Base-by-base conservation (phyloP, 179 eudicot genomes). In the Nepenthes alata region DNA sequence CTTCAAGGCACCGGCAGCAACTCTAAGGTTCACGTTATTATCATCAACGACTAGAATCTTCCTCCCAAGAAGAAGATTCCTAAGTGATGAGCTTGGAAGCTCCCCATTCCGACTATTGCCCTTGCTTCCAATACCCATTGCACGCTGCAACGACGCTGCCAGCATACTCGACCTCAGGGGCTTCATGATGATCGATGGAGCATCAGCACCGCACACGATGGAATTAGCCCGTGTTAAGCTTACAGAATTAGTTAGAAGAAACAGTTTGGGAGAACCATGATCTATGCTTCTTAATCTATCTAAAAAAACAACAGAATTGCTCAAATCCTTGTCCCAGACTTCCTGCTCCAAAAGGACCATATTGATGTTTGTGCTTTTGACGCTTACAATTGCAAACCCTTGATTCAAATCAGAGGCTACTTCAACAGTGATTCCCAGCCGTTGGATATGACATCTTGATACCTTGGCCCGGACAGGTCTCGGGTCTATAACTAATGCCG, bases 21-120 rank as follows among this genome's bases (percentile, higher is more conserved):
- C 97, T 58, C 74, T 81, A 44, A 79, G 95, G 62, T 89, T 89
- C 15, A 85, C 84, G 49, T 25, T 59, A 68, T 89, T 87, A 65
- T 89, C 97, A 78, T 89, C 97, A 13, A 89, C 89, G 16, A 89
- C 95, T 48, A 89, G 81, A 56, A 89, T 80, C 64, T 73, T 87
- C 61, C 86, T 82, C 16, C 89, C 91, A 38, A 54, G 72, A 35
- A 89, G 89, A 48, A 89, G 81, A 64, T 58, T 79, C 64, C 67
- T 72, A 12, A 84, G 80, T 34, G 87, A 75, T 34, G 70, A 65
- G 49, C 60, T 62, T 9, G 77, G 67, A 15, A 72, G 61, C 64
- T 72, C 76, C 41, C 82, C 84, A 35, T 74, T 80, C 8, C 72
- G 64, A 48, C 54, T 36, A 58, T 74, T 80, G 13, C 82, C 84